Evolutionary conservation across 306 rosid species (phyloP), one percentile per base, ranked within the genome.

Genomic region (Oemleria cerasiformis): DNA sequence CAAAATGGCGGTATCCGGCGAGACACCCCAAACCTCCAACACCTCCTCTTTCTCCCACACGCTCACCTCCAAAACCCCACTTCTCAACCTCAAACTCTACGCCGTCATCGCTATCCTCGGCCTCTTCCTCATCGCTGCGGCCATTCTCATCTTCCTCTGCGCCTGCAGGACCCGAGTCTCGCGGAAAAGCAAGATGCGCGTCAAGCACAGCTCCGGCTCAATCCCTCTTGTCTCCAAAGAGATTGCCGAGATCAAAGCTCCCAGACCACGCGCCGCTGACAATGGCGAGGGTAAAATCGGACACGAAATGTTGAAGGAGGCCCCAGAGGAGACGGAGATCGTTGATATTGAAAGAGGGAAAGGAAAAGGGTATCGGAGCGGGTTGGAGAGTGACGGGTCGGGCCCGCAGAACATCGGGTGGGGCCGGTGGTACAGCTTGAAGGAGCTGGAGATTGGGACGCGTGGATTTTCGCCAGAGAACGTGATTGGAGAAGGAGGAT

Each of bases 401-500:
- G 76, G 80, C 8, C 51, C 84, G 67, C 84, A 82, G 13, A 80
- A 88, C 54, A 85, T 91, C 6, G 99, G 99, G 71, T 91, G 99
- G 99, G 99, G 99, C 4, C 77, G 95, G 34, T 94, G 99, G 99
- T 91, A 89, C 68, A 84, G 85, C 74, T 61, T 94, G 74, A 84
- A 65, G 73, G 99, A 94, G 65, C 88, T 94, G 65, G 89, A 86
- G 66, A 11, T 61, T 1, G 99, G 96, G 50, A 94, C 99, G 5
- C 83, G 86, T 78, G 92, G 86, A 8, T 94, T 94, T 42, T 43
- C 89, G 0, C 78, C 79, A 8, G 84, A 77, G 83, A 94, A 91
- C 81, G 87, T 94, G 73, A 89, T 94, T 72, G 99, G 99, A 9
- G 99, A 91, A 83, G 99, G 99, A 9, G 99, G 99, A 2, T 94